Conservation (phyloP, 148 eudicot genomes). For the Heliamphora exappendiculata region DNA sequence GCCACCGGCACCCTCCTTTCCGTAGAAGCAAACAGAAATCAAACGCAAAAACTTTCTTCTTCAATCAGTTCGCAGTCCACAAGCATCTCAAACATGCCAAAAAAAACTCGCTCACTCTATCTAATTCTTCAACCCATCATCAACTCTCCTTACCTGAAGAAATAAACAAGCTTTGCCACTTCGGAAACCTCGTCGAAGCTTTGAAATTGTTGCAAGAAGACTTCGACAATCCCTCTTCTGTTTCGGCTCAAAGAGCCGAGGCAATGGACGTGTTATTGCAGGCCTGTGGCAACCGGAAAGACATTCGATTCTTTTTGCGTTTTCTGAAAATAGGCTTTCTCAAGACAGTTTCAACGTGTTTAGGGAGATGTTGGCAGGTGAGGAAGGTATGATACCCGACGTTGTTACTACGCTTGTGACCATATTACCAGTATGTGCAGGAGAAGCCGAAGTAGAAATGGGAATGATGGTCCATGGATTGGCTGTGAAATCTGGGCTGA, state of each 20-base stretch:
- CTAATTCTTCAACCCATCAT: neutral
- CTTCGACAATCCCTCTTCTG: neutral
- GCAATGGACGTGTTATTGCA: conserved; percentile 34
- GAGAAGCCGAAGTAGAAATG: conserved; percentile 27
- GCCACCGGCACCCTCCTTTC: neutral
- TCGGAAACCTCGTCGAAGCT: conserved; percentile 26
- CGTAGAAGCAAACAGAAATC: neutral
- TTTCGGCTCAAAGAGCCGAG: conserved; percentile 7
- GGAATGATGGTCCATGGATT: conserved; percentile 47
- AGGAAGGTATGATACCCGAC: conserved; percentile 35
- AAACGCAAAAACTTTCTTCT: neutral
- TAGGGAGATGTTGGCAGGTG: conserved; percentile 24
- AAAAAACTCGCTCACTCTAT: neutral
- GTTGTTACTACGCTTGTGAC: conserved; percentile 53
- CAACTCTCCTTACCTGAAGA: conserved; percentile 9
- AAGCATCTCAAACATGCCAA: neutral
- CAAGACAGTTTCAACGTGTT: conserved; percentile 31
- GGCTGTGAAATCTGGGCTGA: conserved; percentile 42
- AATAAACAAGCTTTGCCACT: conserved; percentile 19
- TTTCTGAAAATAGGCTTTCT: conserved; percentile 30
- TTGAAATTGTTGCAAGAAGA: conserved; percentile 19
- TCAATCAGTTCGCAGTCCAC: neutral
- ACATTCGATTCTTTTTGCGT: conserved; percentile 44
- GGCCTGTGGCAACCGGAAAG: conserved; percentile 39
- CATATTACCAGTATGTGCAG: conserved; percentile 45